Conservation (phyloP, 768 basidiomycete species). For the Terana coerulea region DNA sequence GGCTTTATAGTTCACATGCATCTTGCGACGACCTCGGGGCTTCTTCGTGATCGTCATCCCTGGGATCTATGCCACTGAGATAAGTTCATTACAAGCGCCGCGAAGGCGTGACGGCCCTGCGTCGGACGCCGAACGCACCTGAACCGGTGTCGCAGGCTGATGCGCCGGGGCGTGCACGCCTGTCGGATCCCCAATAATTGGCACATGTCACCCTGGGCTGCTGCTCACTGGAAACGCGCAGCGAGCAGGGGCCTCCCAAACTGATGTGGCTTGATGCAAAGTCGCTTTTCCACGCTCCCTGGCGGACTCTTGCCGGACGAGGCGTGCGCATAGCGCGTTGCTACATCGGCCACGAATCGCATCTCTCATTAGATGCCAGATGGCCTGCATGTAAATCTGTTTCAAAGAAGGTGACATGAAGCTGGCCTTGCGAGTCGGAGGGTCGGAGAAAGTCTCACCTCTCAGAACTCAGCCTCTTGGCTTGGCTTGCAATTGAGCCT, state of each 20-base stretch:
- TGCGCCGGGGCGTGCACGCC: not conserved
- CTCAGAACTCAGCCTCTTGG: too few relatives aligned
- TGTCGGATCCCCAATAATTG: slow-evolving; percentile 9
- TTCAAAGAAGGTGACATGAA: too few relatives aligned
- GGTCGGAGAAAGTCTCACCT: too few relatives aligned
- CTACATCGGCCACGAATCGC: too few relatives aligned
- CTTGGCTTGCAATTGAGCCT: too few relatives aligned
- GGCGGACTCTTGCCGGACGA: too few relatives aligned
- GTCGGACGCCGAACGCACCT: not conserved
- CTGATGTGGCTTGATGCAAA: slow-evolving; percentile 13
- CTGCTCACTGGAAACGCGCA: not conserved
- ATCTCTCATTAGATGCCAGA: too few relatives aligned
- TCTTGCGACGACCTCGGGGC: slow-evolving; percentile 5
- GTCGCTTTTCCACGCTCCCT: not conserved
- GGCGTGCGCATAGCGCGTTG: too few relatives aligned
- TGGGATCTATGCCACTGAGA: not conserved
- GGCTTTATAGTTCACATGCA: not conserved
- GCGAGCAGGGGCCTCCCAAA: not conserved
- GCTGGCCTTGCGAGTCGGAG: too few relatives aligned
- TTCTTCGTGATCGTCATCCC: slow-evolving; percentile 5
- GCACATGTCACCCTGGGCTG: slow-evolving; percentile 6
- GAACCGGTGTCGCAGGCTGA: slow-evolving; percentile 13
- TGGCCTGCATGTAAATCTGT: too few relatives aligned
- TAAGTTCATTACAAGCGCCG: not conserved
- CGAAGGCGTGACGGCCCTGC: not conserved